These are phyloP conservation scores for Reutealis trisperma DNA, from an alignment of 345 rosid genomes.

Conservation along the genomic window DNA sequence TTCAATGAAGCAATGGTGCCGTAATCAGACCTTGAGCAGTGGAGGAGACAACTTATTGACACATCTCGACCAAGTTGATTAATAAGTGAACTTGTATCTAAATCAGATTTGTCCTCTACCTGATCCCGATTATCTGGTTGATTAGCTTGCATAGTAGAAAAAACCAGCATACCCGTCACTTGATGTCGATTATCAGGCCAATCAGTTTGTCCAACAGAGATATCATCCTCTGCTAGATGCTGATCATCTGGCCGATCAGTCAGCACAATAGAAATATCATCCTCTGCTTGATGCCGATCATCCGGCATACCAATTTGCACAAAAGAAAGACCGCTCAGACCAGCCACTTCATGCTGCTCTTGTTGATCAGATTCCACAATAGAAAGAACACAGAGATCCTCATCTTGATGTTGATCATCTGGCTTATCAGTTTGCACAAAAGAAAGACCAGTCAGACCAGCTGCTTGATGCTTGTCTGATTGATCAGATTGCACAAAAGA, in stretches of 20 bases:
- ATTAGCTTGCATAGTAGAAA: not conserved
- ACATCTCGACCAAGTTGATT: conserved; percentile 62
- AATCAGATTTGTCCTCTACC: conserved; percentile 38
- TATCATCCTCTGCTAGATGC: not conserved
- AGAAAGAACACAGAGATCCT: not conserved
- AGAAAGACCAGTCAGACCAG: not conserved
- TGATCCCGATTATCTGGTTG: conserved; percentile 17
- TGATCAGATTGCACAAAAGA: conserved; percentile 3
- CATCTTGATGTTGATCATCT: not conserved
- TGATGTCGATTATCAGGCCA: not conserved
- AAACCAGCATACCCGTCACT: not conserved
- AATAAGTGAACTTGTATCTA: conserved; percentile 53
- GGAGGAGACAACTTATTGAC: conserved; percentile 56
- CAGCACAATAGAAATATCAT: not conserved
- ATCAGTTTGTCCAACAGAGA: not conserved
- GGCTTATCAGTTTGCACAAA: not conserved
- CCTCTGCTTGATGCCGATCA: not conserved
- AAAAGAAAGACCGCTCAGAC: conserved; percentile 5
- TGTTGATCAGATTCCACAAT: not conserved
- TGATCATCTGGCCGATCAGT: conserved; percentile 1
- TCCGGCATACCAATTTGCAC: not conserved
- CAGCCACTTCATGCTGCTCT: not conserved
- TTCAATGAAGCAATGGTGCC: conserved; percentile 40
- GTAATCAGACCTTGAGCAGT: conserved; percentile 57
- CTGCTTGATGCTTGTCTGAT: conserved; percentile 13